A percentile compares a stretch with the other conserved stretches of the same genome.
Conservation (phyloP, 768 basidiomycete genomes). For the Rickenella mellea region DNA sequence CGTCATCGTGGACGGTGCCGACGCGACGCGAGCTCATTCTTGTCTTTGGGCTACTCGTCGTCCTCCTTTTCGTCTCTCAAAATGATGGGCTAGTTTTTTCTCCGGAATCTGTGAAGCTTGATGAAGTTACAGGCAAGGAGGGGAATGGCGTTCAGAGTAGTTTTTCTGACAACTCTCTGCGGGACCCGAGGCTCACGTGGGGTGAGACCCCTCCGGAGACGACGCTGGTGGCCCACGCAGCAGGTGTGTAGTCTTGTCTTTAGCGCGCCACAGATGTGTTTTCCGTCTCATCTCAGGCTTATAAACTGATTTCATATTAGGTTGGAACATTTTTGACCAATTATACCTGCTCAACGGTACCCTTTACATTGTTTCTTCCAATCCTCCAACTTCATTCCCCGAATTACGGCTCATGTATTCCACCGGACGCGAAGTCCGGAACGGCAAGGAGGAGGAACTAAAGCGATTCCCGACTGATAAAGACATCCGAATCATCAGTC, state of each 20-base stretch:
- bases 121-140: not conserved
- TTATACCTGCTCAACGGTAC: slow-evolving; percentile 78
- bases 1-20: slow-evolving; percentile 25
- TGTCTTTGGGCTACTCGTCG: slow-evolving; percentile 36
- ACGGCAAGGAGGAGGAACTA: slow-evolving; percentile 43
- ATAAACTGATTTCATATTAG: slow-evolving; percentile 27
- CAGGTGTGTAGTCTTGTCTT: slow-evolving; percentile 36
- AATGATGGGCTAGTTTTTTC: slow-evolving; percentile 17
- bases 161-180: not conserved
- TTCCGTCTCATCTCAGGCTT: not conserved
- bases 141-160: too few species aligned
- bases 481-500: slow-evolving; percentile 69
- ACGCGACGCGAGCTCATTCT: slow-evolving; percentile 48
- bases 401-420: slow-evolving; percentile 62
- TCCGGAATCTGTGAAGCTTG: not conserved
- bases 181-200: slow-evolving; percentile 27
- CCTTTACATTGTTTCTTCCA: slow-evolving; percentile 71
- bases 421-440: slow-evolving; percentile 49
- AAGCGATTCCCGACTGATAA: slow-evolving; percentile 65
- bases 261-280: not conserved
- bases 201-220: slow-evolving; percentile 41
- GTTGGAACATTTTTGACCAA: slow-evolving; percentile 85
- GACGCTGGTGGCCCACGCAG: slow-evolving; percentile 62
- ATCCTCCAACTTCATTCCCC: slow-evolving; percentile 58
- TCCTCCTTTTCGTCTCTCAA: slow-evolving; percentile 38